Conservation (phyloP, 306 rosid genomes). For the Abrus precatorius region DNA sequence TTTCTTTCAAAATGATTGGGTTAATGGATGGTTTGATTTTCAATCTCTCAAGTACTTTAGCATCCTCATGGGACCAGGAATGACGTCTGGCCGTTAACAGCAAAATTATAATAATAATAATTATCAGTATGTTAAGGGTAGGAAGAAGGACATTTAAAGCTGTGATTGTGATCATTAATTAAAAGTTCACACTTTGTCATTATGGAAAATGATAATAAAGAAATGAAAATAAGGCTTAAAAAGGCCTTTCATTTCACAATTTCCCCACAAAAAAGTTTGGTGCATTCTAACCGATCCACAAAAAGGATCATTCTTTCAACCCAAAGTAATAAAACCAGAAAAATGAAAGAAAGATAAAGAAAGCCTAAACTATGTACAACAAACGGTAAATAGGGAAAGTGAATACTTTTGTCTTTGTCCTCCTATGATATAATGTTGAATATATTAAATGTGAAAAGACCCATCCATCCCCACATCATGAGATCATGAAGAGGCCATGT, state of each 20-base stretch:
- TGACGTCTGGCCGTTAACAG: too few relatives aligned
- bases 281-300: slow-evolving; percentile 32
- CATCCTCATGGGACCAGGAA: too few relatives aligned
- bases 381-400: neutral
- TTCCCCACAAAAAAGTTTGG: slow-evolving; percentile 30
- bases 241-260: slow-evolving; percentile 23
- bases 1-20: too few relatives aligned
- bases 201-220: neutral
- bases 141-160: neutral
- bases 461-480: too few relatives aligned
- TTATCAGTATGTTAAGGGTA: neutral
- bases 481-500: slow-evolving; percentile 52
- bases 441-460: too few relatives aligned
- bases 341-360: slow-evolving; percentile 7
- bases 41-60: too few relatives aligned
- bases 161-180: neutral
- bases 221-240: neutral
- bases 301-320: slow-evolving; percentile 42
- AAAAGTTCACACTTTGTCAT: neutral
- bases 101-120: too few relatives aligned
- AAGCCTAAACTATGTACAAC: slow-evolving; percentile 2
- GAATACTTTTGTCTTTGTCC: slow-evolving; percentile 23
- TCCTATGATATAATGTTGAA: neutral
- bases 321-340: neutral
- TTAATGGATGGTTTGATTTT: too few relatives aligned